Evolutionary conservation across 1,139 yeast genomes (phyloP), one percentile per base, ranked within the genome.

Genomic region (Keqinozyma sinolaborantium): DNA sequence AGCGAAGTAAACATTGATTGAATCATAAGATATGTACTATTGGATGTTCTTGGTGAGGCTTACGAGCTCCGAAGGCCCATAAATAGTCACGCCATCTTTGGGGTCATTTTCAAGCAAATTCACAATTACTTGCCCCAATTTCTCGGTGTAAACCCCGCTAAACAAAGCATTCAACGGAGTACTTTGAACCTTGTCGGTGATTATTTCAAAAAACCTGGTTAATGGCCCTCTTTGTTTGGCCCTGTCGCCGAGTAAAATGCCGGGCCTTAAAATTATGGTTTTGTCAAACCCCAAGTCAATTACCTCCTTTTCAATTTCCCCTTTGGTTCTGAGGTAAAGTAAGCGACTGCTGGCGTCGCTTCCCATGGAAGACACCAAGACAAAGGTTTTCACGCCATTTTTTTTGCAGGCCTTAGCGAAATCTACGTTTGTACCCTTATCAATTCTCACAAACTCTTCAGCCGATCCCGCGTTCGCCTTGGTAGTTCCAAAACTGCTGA

Each of bases 261-360:
- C 95, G 0, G 95, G 95, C 47, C 83, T 69, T 33, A 86, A 52
- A 37, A 85, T 79, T 27, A 83, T 67, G 1, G 86, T 77, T 33
- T 75, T 64, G n/a, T 79, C 79, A 53, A 84, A 85, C 14, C 65
- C 70, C 35, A 84, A 60, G 0, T 60, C 76, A 29, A 67, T 54
- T 4, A 82, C 59, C 31, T 74, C 83, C 25, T 77, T 66, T 49
- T 83, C 92, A 34, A 82, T 60, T 35, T 74, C 64, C 13, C 90
- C 90, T 48, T 83, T 83, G 47, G 77, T 65, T 42, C 64, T 67
- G 30, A 74, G 36, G 48, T 85, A 86, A 1, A 76, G 66, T 28
- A 83, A 63, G n/a, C 43, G 46, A 0, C 92, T 81, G 19, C 48
- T 44, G 2, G 71, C 44, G 38, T 59, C 62, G 1, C 95, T 86